Evolutionary conservation across 2,329 filamentous ascomycete species (phyloP).

Genomic region (Ilyonectria robusta): DNA sequence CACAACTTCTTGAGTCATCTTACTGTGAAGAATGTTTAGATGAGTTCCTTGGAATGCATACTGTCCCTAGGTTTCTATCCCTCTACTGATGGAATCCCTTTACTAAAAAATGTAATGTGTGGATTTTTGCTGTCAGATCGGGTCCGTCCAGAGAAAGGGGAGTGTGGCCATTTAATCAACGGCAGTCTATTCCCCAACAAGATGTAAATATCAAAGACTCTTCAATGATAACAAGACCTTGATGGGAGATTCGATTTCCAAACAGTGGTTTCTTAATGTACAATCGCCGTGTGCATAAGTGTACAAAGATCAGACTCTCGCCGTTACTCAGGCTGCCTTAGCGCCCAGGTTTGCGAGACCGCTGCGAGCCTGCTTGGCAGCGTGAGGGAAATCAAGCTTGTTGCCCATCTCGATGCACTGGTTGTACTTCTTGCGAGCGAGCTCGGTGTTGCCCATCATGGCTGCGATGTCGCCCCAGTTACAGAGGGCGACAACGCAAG

Average conservation of each 20-base stretch:
- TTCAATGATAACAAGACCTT: neutral
- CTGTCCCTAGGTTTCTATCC: no score
- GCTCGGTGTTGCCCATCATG: slow-evolving; percentile 75
- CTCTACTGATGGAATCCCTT: no score
- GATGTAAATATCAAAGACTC: neutral
- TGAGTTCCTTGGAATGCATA: neutral
- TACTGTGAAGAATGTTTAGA: neutral
- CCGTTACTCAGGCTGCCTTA: slow-evolving; percentile 12
- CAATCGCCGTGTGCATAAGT: neutral
- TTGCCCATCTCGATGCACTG: slow-evolving; percentile 76
- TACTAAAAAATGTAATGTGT: neutral
- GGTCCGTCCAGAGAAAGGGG: neutral
- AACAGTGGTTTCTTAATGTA: neutral
- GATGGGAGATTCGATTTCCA: neutral
- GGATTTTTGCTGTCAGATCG: neutral
- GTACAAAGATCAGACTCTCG: neutral
- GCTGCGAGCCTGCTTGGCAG: slow-evolving; percentile 66
- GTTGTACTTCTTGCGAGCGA: slow-evolving; percentile 78
- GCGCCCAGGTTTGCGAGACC: slow-evolving; percentile 59
- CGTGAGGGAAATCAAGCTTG: slow-evolving; percentile 66
- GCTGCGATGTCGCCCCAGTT: slow-evolving; percentile 89
- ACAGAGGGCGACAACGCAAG: slow-evolving; percentile 86
- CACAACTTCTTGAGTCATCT: neutral
- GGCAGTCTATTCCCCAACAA: neutral
- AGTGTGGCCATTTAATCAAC: neutral